A percentile compares a stretch with the other conserved stretches of the same genome.
These are phyloP conservation scores for Candida gorgasii DNA, from an alignment of 805 yeast species.

Conservation along the genomic window DNA sequence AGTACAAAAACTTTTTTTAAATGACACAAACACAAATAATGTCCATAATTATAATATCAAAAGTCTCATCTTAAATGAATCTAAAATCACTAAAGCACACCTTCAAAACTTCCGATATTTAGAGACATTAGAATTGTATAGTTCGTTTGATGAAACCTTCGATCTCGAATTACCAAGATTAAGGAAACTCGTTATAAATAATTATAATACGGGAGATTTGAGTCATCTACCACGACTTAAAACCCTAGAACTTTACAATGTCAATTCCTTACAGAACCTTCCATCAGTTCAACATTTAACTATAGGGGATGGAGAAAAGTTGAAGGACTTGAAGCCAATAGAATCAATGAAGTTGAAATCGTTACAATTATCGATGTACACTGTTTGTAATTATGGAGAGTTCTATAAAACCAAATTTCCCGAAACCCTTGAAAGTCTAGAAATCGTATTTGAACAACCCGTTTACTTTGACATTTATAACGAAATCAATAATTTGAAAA, in stretches of 20 bases:
- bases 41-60: background rate
- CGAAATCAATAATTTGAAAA: conserved; percentile 7
- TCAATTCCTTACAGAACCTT: conserved; percentile 5
- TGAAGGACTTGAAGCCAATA: conserved; percentile 3
- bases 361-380: conserved; percentile 4
- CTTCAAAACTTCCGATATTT: conserved; percentile 5
- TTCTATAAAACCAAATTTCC: conserved; percentile 9
- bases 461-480: conserved; percentile 10
- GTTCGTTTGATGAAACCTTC: conserved; percentile 6
- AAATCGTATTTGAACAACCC: conserved; percentile 5
- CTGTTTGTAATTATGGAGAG: conserved; percentile 8
- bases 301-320: conserved; percentile 10
- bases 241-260: conserved; percentile 7
- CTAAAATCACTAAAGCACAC: background rate
- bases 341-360: conserved; percentile 4
- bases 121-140: conserved; percentile 2
- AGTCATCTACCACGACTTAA: conserved; percentile 4
- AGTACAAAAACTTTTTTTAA: background rate
- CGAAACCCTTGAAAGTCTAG: background rate
- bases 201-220: conserved; percentile 10
- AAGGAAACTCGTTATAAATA: conserved; percentile 7
- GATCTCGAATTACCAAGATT: conserved; percentile 6
- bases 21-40: background rate
- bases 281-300: conserved; percentile 7
- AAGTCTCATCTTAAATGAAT: conserved; percentile 3